These are phyloP conservation scores for Daldinia sp. DNA, from an alignment of 2,329 filamentous ascomycete genomes.

Conservation along the genomic window DNA sequence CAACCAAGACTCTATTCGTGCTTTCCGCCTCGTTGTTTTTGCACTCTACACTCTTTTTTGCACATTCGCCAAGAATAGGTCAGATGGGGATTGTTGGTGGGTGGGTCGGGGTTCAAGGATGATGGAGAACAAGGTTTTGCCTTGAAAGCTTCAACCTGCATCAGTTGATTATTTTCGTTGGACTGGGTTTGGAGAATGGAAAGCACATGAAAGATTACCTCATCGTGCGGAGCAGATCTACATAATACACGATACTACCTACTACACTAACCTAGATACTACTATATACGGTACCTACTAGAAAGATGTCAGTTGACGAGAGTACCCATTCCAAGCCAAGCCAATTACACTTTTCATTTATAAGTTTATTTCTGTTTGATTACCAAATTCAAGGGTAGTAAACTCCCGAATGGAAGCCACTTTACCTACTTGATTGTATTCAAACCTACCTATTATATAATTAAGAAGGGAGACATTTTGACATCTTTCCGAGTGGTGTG, in stretches of 20 bases:
- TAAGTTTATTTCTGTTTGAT: too few species aligned
- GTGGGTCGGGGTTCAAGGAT: background rate
- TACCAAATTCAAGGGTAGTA: too few species aligned
- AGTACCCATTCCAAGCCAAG: too few species aligned
- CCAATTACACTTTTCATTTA: too few species aligned
- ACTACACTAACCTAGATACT: too few species aligned
- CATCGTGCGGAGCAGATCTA: slow-evolving; percentile 18
- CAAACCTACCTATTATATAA: too few species aligned
- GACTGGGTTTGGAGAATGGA: background rate
- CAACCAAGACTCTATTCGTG: background rate
- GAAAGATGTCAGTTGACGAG: too few species aligned
- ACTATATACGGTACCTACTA: background rate
- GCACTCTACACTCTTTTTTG: background rate
- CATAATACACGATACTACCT: background rate
- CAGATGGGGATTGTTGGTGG: slow-evolving; percentile 12
- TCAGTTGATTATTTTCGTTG: slow-evolving; percentile 8
- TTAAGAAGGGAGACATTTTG: too few species aligned
- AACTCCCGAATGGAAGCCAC: too few species aligned
- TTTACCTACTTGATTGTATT: too few species aligned
- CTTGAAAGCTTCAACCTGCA: background rate
- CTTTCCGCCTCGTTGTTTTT: slow-evolving; percentile 12
- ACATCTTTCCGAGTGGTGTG: slow-evolving; percentile 5
- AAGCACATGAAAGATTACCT: slow-evolving; percentile 27
- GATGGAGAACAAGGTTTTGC: background rate
- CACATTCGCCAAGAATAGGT: slow-evolving; percentile 12